phyloP scores from a whole-genome alignment of 805 yeast genomes.

The Schizosaccharomyces lindneri region DNA sequence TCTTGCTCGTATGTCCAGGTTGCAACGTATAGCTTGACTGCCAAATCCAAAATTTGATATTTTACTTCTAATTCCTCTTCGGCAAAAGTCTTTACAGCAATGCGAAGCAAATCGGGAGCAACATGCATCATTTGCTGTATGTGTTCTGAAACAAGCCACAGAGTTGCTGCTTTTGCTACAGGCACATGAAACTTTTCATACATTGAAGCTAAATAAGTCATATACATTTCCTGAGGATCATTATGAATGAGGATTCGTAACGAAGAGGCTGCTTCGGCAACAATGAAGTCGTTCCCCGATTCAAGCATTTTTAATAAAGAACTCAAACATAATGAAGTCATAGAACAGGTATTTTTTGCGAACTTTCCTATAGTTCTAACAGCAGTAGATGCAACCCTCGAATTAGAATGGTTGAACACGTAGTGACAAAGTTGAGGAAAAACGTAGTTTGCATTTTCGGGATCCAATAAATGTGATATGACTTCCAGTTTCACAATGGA shows the following conservation, averaged over 20 bases:
- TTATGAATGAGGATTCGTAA: conserved; percentile 50
- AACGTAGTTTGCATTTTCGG: conserved; percentile 25
- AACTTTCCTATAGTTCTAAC: conserved; percentile 39
- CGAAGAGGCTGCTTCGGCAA: conserved; percentile 46
- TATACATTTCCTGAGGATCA: conserved; percentile 26
- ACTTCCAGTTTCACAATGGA: conserved; percentile 35
- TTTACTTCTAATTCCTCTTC: conserved; percentile 33
- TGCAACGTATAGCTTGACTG: conserved; percentile 37
- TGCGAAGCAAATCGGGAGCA: conserved; percentile 56
- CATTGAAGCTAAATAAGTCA: conserved; percentile 18
- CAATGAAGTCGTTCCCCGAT: conserved; percentile 14
- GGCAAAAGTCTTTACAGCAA: conserved; percentile 27
- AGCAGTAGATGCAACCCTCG: conserved; percentile 20
- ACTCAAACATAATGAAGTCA: conserved; percentile 29
- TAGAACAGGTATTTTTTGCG: conserved; percentile 23
- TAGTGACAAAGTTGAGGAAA: conserved; percentile 41
- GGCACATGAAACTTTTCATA: conserved; percentile 12
- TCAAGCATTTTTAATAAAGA: conserved; percentile 37
- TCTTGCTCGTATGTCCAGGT: conserved; percentile 8
- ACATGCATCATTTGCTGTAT: conserved; percentile 21
- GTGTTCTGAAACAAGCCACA: conserved; percentile 83
- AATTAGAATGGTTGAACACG: conserved; percentile 14
- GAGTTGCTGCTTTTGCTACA: conserved; percentile 51
- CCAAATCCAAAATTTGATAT: conserved; percentile 41
- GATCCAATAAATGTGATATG: conserved; percentile 31